Percentiles rank a stretch among this genome's conserved stretches.
Evolutionary conservation across 345 rosid species (phyloP).

Genomic region (Cardamine resedifolia): DNA sequence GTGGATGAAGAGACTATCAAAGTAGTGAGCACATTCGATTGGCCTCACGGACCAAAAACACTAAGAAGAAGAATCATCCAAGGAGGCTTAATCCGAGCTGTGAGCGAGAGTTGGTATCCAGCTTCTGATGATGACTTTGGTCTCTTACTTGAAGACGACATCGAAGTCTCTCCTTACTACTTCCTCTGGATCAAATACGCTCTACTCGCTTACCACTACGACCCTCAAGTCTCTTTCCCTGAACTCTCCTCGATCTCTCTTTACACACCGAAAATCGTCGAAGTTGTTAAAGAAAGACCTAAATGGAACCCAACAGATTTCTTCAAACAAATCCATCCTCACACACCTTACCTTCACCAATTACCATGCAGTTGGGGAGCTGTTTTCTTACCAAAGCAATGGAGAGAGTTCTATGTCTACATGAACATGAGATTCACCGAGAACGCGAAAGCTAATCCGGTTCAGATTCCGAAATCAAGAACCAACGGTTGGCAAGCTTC

Average conservation of each 20-base stretch:
- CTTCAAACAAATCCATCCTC: constrained; percentile 79
- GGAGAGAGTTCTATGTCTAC: constrained; percentile 98
- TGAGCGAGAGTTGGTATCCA: constrained; percentile 99
- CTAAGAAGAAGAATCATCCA: constrained; percentile 93
- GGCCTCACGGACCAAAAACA: constrained; percentile 95
- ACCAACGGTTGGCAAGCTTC: constrained; percentile 99
- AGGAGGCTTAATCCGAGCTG: constrained; percentile 98
- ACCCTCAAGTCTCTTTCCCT: constrained; percentile 77
- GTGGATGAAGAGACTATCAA: constrained; percentile 86
- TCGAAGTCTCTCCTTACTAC: constrained; percentile 94
- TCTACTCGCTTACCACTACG: constrained; percentile 88
- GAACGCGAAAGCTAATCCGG: constrained; percentile 82
- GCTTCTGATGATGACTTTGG: constrained; percentile 86
- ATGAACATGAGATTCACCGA: constrained; percentile 98
- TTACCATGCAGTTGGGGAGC: constrained; percentile 99
- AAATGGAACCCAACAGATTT: constrained; percentile 89
- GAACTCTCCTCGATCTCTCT: constrained; percentile 89
- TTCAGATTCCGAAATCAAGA: constrained; percentile 91
- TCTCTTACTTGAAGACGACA: constrained; percentile 90
- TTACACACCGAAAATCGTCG: constrained; percentile 85
- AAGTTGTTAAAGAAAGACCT: constrained; percentile 94
- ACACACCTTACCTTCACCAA: constrained; percentile 96
- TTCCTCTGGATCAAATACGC: constrained; percentile 95
- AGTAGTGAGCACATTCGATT: constrained; percentile 65
- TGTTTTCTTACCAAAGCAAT: constrained; percentile 95